phyloP scores from a whole-genome alignment of 106 monocot genomes.

The Vanilla planifolia region DNA sequence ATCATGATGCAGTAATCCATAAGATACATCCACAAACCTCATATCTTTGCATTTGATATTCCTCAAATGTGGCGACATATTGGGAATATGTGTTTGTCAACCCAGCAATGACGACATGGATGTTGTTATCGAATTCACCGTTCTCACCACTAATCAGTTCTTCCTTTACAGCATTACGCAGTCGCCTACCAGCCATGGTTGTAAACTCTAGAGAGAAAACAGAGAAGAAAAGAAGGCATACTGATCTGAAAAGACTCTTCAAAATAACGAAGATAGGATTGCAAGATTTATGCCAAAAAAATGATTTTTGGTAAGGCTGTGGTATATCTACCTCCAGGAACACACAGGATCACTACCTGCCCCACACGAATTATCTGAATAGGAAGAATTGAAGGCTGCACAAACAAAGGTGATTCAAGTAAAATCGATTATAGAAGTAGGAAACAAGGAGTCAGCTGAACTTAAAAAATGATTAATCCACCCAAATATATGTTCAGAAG shows the following conservation, averaged over 20 bases:
- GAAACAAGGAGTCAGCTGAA: no score
- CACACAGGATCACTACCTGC: slow-evolving; percentile 75
- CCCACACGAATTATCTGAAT: slow-evolving; percentile 84
- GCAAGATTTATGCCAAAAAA: not conserved
- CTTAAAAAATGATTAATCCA: no score
- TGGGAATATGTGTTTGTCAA: slow-evolving; percentile 92
- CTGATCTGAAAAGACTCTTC: not conserved
- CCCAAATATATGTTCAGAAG: no score
- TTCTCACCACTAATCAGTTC: slow-evolving; percentile 31
- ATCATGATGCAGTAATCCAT: not conserved
- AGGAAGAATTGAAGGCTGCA: slow-evolving; percentile 90
- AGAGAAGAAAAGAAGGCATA: not conserved
- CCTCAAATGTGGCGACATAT: slow-evolving; percentile 84
- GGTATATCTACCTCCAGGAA: slow-evolving; percentile 66
- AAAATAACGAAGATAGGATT: not conserved
- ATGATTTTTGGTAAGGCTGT: not conserved
- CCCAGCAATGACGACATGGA: slow-evolving; percentile 81
- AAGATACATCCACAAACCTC: slow-evolving; percentile 33
- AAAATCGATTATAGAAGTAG: no score
- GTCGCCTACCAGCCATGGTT: slow-evolving; percentile 93
- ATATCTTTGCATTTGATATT: slow-evolving; percentile 86
- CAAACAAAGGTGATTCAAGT: not conserved
- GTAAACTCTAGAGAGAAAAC: slow-evolving; percentile 59
- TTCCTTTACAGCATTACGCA: slow-evolving; percentile 63
- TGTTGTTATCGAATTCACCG: slow-evolving; percentile 43